Evolutionary conservation across 2,329 filamentous ascomycete genomes (phyloP), one percentile per base, ranked within the genome.

Genomic region (Plenodomus lindquistii): DNA sequence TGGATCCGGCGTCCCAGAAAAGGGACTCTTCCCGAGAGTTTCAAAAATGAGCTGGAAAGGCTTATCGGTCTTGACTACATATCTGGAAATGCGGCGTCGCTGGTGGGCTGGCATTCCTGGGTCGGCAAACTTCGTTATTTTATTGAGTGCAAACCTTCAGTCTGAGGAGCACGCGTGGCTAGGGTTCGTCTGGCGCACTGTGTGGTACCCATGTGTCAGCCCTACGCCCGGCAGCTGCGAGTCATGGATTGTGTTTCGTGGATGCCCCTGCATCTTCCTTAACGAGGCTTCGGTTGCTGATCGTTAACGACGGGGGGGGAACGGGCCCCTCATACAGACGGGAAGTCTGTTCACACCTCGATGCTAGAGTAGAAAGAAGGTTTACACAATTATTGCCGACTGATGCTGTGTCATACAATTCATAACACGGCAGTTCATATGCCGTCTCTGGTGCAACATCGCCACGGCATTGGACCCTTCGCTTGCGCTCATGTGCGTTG

Each of bases 181-280:
- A 31, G 8, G 35, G 35, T 37, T 37, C 18, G 18, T 20, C 35
- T 37, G 16, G 35, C 35, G 22, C 20, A 24, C 39, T 17, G 48
- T 39, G 40, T 24, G 22, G 36, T 39, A 49, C 31, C 46, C 44
- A 37, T 52, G 51, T 48, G 44, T 40, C 37, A 51, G 41, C 19
- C 48, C 37, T 43, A 42, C 44, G 19, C 38, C 27, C 36, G 42
- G 22, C 20, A 37, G 18, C 40, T 19, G 29, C 44, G 52, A 50
- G 46, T 53, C 46, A 50, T 40, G 27, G 3, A 29, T 18, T 37
- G 39, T 40, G 29, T 29, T 27, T 29, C 42, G 17, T 22, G 37
- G 40, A 38, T 24, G 38, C 36, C 24, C 37, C 37, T 45, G 40
- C 29, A 34, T 40, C 37, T 35, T 31, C 40, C 43, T 29, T 29